A percentile compares a stretch with the other conserved stretches of the same genome.
phyloP scores from a whole-genome alignment of 1,284 basidiomycete genomes.

The Ustanciosporium gigantosporum region DNA sequence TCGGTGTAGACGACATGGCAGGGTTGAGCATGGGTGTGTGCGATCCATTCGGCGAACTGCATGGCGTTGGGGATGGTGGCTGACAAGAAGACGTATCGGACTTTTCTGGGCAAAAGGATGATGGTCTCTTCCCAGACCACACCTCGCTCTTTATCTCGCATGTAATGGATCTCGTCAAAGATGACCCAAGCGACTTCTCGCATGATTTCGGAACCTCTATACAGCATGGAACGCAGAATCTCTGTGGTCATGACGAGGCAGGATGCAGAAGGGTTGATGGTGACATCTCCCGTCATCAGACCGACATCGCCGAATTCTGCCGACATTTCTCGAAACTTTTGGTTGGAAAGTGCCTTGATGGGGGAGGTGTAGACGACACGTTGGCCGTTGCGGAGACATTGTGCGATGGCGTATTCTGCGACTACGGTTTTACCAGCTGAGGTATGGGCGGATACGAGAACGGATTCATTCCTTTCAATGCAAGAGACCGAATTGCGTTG shows the following conservation, averaged over 20 bases:
- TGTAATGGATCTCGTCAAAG: conserved; percentile 99
- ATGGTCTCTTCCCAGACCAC: conserved; percentile 80
- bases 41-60: conserved; percentile 99
- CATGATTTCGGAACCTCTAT: conserved; percentile 98
- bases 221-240: conserved; percentile 98
- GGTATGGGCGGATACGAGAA: conserved; percentile 97
- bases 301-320: conserved; percentile 97
- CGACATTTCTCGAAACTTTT: conserved; percentile 97
- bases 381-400: conserved; percentile 87
- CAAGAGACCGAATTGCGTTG: conserved; percentile 91
- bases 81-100: conserved; percentile 98
- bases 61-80: conserved; percentile 99
- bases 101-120: conserved; percentile 91
- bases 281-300: conserved; percentile 99
- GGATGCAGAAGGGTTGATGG: conserved; percentile 93
- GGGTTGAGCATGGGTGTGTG: conserved; percentile 93
- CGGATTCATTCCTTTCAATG: conserved; percentile 95
- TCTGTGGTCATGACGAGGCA: conserved; percentile 99
- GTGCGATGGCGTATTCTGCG: conserved; percentile 98
- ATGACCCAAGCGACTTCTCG: conserved; percentile 99
- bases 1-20: conserved; percentile 99
- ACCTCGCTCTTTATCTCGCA: conserved; percentile 85
- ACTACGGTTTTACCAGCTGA: conserved; percentile 98
- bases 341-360: conserved; percentile 98
- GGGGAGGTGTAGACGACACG: conserved; percentile 98